These are phyloP conservation scores for Rhizoclosmatium sp. DNA, from an alignment of 192 early-diverging fungal genomes.

Conservation along the genomic window DNA sequence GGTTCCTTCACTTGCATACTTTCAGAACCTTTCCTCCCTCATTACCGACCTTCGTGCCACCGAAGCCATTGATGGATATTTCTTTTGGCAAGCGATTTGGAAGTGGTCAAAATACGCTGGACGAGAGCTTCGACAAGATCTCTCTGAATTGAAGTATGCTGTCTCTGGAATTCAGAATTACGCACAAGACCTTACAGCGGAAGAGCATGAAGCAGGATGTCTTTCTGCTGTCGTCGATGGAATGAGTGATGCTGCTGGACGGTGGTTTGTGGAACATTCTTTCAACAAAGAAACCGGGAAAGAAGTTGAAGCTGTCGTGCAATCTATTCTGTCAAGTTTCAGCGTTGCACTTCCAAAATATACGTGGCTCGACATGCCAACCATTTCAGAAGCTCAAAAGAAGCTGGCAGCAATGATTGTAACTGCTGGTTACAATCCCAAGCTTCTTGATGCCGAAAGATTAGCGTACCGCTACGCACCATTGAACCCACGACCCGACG, in stretches of 20 bases:
- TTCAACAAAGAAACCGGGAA: conserved; percentile 20
- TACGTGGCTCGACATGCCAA: conserved; percentile 27
- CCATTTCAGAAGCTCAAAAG: conserved; percentile 19
- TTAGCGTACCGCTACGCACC: not conserved
- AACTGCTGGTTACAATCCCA: conserved; percentile 13
- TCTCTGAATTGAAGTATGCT: no score
- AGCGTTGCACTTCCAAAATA: conserved; percentile 16
- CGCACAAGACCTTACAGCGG: no score
- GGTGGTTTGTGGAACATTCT: conserved; percentile 44
- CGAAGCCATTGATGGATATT: conserved; percentile 28
- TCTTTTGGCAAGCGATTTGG: conserved; percentile 21
- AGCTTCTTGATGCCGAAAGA: not conserved
- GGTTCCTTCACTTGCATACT: not conserved
- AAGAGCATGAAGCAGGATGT: not conserved
- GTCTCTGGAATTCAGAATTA: no score
- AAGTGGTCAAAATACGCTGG: conserved; percentile 29
- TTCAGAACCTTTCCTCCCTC: not conserved
- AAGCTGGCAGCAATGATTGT: conserved; percentile 24
- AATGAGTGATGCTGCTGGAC: conserved; percentile 39
- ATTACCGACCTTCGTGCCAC: conserved; percentile 1
- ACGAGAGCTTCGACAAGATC: not conserved
- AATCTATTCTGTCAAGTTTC: not conserved
- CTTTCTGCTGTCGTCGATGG: not conserved
- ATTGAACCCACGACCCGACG: conserved; percentile 9
- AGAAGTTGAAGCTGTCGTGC: not conserved